Percentiles rank a stretch among this genome's conserved stretches.
phyloP scores from a whole-genome alignment of 2,329 filamentous ascomycete species.

The Neocatenulostroma microsporum region DNA sequence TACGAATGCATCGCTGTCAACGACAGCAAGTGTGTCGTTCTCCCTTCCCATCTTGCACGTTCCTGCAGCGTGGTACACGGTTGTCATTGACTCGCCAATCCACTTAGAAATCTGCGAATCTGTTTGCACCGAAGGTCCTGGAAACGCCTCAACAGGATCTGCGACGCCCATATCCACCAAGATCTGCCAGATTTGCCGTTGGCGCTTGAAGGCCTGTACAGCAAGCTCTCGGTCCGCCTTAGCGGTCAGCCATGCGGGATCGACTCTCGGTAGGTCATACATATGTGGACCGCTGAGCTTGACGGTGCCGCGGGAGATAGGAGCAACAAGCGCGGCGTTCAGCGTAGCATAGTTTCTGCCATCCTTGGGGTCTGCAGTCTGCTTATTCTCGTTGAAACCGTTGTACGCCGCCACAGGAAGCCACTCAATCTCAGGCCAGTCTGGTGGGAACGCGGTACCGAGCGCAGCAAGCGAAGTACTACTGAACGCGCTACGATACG shows the following conservation, averaged over 20 bases:
- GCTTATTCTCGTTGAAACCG: conserved; percentile 4
- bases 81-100: conserved; percentile 4
- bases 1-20: too few relatives aligned
- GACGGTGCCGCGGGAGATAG: conserved; percentile 8
- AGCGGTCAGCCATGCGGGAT: conserved; percentile 22
- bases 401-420: conserved; percentile 2
- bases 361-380: conserved; percentile 3
- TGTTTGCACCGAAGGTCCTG: conserved; percentile 7
- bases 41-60: conserved; percentile 12
- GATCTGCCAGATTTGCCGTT: conserved; percentile 4
- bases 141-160: conserved; percentile 7
- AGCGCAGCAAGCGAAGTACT: not conserved
- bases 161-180: conserved; percentile 2
- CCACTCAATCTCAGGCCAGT: conserved; percentile 8
- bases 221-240: conserved; percentile 34
- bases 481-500: conserved; percentile 1
- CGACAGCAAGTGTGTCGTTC: conserved; percentile 8
- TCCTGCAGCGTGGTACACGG: conserved; percentile 13
- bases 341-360: conserved; percentile 43
- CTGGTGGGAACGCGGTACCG: conserved; percentile 3
- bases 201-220: conserved; percentile 4
- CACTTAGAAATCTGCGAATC: conserved; percentile 9
- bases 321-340: conserved; percentile 45
- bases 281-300: conserved; percentile 1
- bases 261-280: not conserved